Percentiles rank a stretch among this genome's conserved stretches.
Conservation (phyloP, 2,329 filamentous ascomycete genomes). For the Epichloe baconii region DNA sequence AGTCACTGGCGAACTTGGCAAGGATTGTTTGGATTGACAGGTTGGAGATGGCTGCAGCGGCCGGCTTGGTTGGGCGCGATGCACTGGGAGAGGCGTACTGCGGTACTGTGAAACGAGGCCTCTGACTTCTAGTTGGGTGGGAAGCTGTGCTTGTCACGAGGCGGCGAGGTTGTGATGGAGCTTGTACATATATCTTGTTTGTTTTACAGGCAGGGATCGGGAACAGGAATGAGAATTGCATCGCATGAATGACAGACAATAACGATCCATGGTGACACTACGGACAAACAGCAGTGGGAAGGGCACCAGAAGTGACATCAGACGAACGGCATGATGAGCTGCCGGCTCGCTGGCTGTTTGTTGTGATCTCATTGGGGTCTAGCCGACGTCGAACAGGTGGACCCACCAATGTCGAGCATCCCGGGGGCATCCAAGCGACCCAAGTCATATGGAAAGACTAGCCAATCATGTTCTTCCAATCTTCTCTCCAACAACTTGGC, state of each 20-base stretch:
- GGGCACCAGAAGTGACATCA: not conserved
- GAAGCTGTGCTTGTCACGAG: conserved; percentile 5
- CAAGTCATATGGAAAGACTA: not conserved
- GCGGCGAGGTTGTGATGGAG: conserved; percentile 17
- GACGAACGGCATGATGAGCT: not conserved
- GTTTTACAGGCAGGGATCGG: conserved; percentile 18
- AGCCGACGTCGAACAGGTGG: not conserved
- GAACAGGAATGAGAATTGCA: conserved; percentile 19
- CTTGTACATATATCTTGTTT: conserved; percentile 29
- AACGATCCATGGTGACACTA: not conserved
- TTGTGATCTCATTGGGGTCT: not conserved
- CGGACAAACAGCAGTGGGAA: not conserved
- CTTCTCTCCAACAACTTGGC: not conserved
- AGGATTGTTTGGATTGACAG: conserved; percentile 21
- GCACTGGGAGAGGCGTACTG: conserved; percentile 2
- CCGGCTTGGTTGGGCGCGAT: conserved; percentile 2
- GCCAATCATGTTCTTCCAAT: not conserved
- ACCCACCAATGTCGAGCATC: not conserved
- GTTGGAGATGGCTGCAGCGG: conserved; percentile 21
- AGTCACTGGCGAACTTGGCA: conserved; percentile 24
- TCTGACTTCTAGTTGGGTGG: not conserved
- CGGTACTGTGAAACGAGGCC: not conserved
- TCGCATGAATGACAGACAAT: conserved; percentile 11
- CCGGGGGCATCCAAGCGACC: no score
- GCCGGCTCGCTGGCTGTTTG: not conserved